phyloP scores from a whole-genome alignment of 2,329 filamentous ascomycete species.

The Ascochyta koolunga region DNA sequence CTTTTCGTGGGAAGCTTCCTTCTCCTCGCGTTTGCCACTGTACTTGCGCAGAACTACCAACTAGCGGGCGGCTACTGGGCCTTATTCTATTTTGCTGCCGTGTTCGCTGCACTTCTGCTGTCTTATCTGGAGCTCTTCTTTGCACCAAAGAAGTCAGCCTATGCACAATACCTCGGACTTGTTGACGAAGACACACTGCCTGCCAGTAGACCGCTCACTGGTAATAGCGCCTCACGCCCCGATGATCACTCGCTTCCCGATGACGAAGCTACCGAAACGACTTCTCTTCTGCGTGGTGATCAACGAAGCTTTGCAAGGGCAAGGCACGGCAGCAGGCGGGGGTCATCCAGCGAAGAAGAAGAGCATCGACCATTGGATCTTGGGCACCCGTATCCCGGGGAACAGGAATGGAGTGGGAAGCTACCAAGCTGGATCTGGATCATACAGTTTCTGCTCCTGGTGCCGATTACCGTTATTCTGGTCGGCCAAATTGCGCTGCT shows the following conservation, averaged over 20 bases:
- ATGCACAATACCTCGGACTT: constrained; percentile 61
- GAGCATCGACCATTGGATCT: constrained; percentile 42
- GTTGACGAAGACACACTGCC: constrained; percentile 33
- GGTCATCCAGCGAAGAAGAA: constrained; percentile 49
- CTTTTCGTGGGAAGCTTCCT: constrained; percentile 78
- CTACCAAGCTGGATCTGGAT: constrained; percentile 88
- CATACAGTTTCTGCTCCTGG: constrained; percentile 80
- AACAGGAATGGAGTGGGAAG: constrained; percentile 83
- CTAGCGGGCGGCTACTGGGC: constrained; percentile 80
- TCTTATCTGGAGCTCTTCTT: constrained; percentile 81
- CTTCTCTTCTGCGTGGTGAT: constrained; percentile 60
- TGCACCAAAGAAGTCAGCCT: constrained; percentile 71
- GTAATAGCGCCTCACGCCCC: constrained; percentile 39
- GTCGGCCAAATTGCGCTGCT: constrained; percentile 77
- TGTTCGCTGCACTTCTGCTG: constrained; percentile 76
- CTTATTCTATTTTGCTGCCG: constrained; percentile 77
- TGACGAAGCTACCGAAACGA: constrained; percentile 60
- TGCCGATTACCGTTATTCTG: constrained; percentile 77
- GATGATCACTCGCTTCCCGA: constrained; percentile 41
- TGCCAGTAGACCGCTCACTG: constrained; percentile 43
- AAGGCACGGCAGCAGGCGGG: constrained; percentile 54
- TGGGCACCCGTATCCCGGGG: constrained; percentile 62
- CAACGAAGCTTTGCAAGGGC: constrained; percentile 63
- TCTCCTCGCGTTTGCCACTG: constrained; percentile 72
- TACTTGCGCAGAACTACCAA: constrained; percentile 76